A percentile compares a stretch with the other conserved stretches of the same genome.
phyloP scores from a whole-genome alignment of 208 protist genomes.

The Crithidia bombi region DNA sequence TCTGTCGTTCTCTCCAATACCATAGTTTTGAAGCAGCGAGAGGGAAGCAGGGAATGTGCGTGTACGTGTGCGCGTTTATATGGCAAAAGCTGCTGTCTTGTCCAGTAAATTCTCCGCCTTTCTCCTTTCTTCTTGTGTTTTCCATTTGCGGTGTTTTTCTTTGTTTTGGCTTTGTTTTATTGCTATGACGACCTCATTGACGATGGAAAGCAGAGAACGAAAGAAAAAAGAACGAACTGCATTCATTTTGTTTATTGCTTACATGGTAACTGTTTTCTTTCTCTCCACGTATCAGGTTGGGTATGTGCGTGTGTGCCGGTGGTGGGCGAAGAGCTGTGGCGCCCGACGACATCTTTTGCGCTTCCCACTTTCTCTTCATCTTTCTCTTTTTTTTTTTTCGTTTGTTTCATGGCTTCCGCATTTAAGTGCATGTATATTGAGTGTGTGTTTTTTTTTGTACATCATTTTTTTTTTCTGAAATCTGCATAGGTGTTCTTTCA shows the following conservation, averaged over 20 bases:
- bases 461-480: not conserved
- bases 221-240: not conserved
- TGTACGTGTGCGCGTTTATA: no score
- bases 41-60: no score
- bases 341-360: no score
- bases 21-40: no score
- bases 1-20: no score
- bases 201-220: no score
- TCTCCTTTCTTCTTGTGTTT: not conserved
- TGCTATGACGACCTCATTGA: not conserved
- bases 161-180: conserved; percentile 1
- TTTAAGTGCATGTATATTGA: not conserved
- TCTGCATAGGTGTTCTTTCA: no score
- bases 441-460: no score
- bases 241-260: no score
- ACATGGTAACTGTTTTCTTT: no score
- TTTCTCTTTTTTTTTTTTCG: conserved; percentile 19
- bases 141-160: not conserved
- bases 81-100: no score
- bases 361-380: conserved; percentile 1
- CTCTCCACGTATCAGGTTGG: not conserved
- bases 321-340: not conserved
- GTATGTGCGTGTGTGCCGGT: not conserved
- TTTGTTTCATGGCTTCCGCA: not conserved
- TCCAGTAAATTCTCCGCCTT: not conserved